phyloP scores from a whole-genome alignment of 2,329 filamentous ascomycete species.

The Botrytis elliptica region DNA sequence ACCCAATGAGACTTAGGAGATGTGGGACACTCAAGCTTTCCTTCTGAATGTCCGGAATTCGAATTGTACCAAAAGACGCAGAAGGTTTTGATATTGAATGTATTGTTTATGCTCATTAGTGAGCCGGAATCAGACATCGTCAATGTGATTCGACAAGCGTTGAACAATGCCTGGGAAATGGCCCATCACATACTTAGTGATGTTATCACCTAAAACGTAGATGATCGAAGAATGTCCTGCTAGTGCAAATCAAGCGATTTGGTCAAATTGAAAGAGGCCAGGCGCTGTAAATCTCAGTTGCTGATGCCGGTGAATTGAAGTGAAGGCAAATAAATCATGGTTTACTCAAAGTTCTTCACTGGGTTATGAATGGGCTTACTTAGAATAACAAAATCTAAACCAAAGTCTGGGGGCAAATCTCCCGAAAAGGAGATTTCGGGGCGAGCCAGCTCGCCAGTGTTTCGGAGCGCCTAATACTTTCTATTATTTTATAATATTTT shows the following conservation, averaged over 20 bases:
- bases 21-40: background rate
- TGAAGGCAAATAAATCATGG: background rate
- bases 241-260: background rate
- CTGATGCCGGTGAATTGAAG: background rate
- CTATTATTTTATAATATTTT: too few relatives aligned
- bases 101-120: background rate
- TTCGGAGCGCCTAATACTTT: too few relatives aligned
- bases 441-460: too few relatives aligned
- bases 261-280: background rate
- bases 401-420: too few relatives aligned
- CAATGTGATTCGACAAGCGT: background rate
- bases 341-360: background rate
- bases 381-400: background rate
- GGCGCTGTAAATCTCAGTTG: background rate
- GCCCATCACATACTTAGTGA: background rate
- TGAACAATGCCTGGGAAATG: background rate
- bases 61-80: background rate
- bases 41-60: background rate
- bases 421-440: too few relatives aligned
- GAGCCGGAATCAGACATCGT: background rate
- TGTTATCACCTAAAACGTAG: background rate
- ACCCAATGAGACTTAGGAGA: background rate
- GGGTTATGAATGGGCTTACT: background rate
- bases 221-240: background rate
- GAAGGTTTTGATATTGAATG: background rate